Evolutionary conservation across 2,329 filamentous ascomycete species (phyloP), one percentile per base, ranked within the genome.

Genomic region (Paracoccidioides brasiliensis): DNA sequence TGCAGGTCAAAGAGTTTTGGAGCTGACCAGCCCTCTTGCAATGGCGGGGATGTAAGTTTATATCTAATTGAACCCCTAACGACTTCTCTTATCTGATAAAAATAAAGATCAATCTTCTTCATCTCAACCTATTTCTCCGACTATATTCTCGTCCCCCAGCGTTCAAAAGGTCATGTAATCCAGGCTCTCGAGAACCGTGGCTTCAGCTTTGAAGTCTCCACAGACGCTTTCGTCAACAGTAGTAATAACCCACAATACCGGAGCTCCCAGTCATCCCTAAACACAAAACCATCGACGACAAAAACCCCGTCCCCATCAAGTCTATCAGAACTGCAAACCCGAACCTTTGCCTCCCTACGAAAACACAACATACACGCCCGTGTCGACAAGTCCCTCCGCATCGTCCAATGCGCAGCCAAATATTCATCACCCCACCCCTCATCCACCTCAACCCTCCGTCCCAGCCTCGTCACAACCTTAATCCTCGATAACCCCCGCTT

Each of bases 71-170:
- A 12, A 12, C 30, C 28, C 10, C 10, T 22, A 22, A 22, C 22
- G 22, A 22, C 22, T 1, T 22, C 8, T n/a, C 9, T 54, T 28
- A 28, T 15, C 32, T 54, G 15, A 54, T 12, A 48, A 48, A 58
- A 46, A 55, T 54, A 52, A 49, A 83, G 80, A 53, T 88, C 91
- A 54, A 95, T 98, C 66, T 96, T 97, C 76, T 97, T 97, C 78
- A 95, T 96, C 69, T 96, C 91, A 3, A 96, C 90, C 37, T 98
- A 97, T 72, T 97, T 95, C 72, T 93, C 88, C 38, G 91, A 98
- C 73, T 97, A 95, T 71, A 94, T 98, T 63, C 79, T 97, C 40
- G 89, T 96, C 0, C 90, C 93, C 0, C 78, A 78, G 54, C 86
- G 84, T 66, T 83, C 86, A 64, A 83, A 85, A 52, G 74, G 80